Evolutionary conservation across 1,284 basidiomycete genomes (phyloP).

Genomic region (Waitea zeae): DNA sequence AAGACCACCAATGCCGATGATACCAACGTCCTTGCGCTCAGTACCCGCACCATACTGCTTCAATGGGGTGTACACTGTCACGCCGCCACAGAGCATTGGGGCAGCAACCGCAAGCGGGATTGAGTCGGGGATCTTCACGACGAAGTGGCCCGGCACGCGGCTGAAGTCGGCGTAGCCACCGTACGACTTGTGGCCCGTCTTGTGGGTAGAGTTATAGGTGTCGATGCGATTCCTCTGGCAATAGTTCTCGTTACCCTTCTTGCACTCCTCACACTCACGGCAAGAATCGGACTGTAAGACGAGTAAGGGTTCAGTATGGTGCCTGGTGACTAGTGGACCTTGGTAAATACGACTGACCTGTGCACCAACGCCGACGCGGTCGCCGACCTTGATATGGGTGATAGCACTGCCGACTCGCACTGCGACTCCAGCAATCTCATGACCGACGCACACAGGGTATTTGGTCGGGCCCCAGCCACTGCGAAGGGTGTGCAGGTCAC

Average conservation of each 20-base stretch:
- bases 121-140: conserved; percentile 49
- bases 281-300: conserved; percentile 24
- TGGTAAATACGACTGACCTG: no score
- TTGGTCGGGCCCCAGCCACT: conserved; percentile 2
- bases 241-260: conserved; percentile 36
- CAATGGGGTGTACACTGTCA: conserved; percentile 52
- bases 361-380: conserved; percentile 49
- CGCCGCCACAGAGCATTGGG: conserved; percentile 44
- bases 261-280: conserved; percentile 34
- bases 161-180: conserved; percentile 54
- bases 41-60: conserved; percentile 40
- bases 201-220: conserved; percentile 27
- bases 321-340: no score
- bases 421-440: conserved; percentile 48
- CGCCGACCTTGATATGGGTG: conserved; percentile 37
- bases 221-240: conserved; percentile 15
- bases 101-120: conserved; percentile 32
- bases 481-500: conserved; percentile 35
- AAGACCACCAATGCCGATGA: conserved; percentile 49
- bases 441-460: conserved; percentile 9
- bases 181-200: conserved; percentile 31
- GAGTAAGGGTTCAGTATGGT: no score
- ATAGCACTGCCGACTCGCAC: conserved; percentile 35
- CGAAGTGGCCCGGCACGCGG: conserved; percentile 49
- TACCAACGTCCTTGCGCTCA: conserved; percentile 42